Percentiles rank a stretch among this genome's conserved stretches.
phyloP scores from a whole-genome alignment of 169 alveolate genomes.

The Eimeria brunetti region DNA sequence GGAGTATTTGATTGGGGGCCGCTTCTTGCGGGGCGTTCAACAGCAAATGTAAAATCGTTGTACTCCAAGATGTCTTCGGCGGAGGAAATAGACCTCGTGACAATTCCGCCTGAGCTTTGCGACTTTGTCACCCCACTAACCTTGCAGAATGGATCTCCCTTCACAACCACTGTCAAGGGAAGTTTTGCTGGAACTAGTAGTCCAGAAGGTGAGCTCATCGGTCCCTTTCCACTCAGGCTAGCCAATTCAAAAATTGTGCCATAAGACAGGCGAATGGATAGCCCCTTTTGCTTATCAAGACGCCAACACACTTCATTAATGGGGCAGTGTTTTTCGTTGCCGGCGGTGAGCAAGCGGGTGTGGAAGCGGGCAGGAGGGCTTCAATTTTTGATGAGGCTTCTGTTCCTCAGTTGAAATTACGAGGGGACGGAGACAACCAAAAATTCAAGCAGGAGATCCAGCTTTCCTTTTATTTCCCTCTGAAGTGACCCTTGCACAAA shows the following conservation, averaged over 20 bases:
- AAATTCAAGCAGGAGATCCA: slow-evolving; percentile 26
- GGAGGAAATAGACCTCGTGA: slow-evolving; percentile 30
- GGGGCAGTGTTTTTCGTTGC: background rate
- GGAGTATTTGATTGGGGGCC: slow-evolving; percentile 96
- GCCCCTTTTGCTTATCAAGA: background rate
- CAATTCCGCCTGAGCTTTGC: slow-evolving; percentile 61
- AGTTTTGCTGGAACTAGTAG: slow-evolving; percentile 18
- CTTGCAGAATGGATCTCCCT: slow-evolving; percentile 55
- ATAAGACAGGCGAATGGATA: too few species aligned
- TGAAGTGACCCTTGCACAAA: slow-evolving; percentile 87
- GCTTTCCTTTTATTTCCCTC: slow-evolving; percentile 91
- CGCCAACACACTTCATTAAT: background rate
- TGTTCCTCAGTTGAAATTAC: slow-evolving; percentile 46
- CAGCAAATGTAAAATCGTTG: slow-evolving; percentile 82
- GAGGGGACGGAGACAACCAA: slow-evolving; percentile 20
- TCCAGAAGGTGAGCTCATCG: slow-evolving; percentile 29
- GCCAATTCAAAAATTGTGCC: background rate
- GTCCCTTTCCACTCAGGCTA: background rate
- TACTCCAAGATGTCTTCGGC: slow-evolving; percentile 22
- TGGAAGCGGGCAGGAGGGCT: background rate
- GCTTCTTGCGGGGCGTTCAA: slow-evolving; percentile 92
- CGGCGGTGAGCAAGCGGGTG: background rate
- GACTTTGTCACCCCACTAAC: slow-evolving; percentile 19
- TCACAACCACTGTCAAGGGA: slow-evolving; percentile 52
- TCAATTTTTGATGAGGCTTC: background rate